Conservation (phyloP, 164 flowering plant species). For the Echeveria elegans region DNA sequence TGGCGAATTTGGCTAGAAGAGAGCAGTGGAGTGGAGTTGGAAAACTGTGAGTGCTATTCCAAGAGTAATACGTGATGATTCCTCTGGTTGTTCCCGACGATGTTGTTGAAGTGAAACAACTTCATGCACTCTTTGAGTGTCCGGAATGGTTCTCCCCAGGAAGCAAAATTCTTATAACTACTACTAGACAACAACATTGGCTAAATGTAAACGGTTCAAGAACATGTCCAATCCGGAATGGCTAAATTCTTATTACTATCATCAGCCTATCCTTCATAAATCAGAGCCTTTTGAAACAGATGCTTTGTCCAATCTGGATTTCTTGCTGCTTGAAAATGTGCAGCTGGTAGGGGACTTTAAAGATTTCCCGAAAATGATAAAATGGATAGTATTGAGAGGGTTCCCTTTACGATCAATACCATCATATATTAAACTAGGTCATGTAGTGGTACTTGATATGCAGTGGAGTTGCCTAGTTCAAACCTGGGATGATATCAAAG, state of each 20-base stretch:
- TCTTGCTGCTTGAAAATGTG: constrained; percentile 9
- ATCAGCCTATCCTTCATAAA: no score
- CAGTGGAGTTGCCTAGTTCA: neutral
- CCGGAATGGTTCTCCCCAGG: constrained; percentile 5
- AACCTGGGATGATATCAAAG: constrained; percentile 12
- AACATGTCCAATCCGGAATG: neutral
- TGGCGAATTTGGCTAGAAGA: no score
- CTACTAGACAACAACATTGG: neutral
- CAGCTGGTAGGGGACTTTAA: neutral
- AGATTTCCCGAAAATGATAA: constrained; percentile 9
- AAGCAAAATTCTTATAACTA: constrained; percentile 12
- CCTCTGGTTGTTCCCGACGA: constrained; percentile 12
- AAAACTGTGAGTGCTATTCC: no score
- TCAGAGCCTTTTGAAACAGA: neutral
- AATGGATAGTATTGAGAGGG: constrained; percentile 12
- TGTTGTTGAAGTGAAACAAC: neutral
- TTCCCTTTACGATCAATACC: constrained; percentile 13
- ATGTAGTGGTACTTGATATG: constrained; percentile 14
- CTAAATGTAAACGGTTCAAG: neutral
- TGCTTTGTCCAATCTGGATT: constrained; percentile 12
- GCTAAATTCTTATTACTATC: no score
- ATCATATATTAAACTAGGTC: neutral
- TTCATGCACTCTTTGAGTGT: neutral
- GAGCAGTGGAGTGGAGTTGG: no score
- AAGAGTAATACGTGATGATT: no score